These are phyloP conservation scores for Penicillium parvum DNA, from an alignment of 495 filamentous ascomycete genomes.

Conservation along the genomic window DNA sequence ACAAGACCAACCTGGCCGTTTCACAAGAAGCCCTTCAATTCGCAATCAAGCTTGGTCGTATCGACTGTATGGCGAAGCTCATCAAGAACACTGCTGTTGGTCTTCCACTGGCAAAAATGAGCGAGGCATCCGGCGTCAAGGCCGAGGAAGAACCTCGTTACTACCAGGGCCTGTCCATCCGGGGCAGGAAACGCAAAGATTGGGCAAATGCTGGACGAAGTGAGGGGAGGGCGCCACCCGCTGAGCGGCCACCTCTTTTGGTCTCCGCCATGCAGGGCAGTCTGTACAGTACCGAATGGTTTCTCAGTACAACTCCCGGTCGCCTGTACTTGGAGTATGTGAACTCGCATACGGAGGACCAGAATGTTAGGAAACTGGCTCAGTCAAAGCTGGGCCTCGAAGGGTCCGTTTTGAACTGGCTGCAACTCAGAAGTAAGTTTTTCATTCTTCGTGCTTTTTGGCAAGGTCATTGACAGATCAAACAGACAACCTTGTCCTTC, in stretches of 20 bases:
- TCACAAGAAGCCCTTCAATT: slow-evolving; percentile 21
- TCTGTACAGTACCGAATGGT: slow-evolving; percentile 63
- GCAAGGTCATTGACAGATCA: background rate
- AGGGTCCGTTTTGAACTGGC: slow-evolving; percentile 55
- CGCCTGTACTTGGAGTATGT: slow-evolving; percentile 60
- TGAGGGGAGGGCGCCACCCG: slow-evolving; percentile 17
- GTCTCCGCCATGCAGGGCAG: slow-evolving; percentile 51
- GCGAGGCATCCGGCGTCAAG: slow-evolving; percentile 54
- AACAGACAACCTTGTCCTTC: slow-evolving; percentile 58
- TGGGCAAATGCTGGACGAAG: slow-evolving; percentile 54
- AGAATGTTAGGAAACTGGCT: slow-evolving; percentile 51
- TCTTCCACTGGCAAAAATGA: slow-evolving; percentile 59
- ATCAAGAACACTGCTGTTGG: slow-evolving; percentile 56
- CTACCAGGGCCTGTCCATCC: slow-evolving; percentile 68
- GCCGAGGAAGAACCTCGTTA: slow-evolving; percentile 54
- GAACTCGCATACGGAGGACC: slow-evolving; percentile 51
- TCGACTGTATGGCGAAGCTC: slow-evolving; percentile 42
- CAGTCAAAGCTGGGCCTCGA: slow-evolving; percentile 54
- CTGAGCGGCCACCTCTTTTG: slow-evolving; percentile 51
- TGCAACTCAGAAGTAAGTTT: slow-evolving; percentile 46
- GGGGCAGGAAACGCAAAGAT: slow-evolving; percentile 63
- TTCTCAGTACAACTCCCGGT: slow-evolving; percentile 59
- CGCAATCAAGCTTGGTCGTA: slow-evolving; percentile 42
- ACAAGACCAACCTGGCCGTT: slow-evolving; percentile 20
- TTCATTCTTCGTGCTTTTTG: background rate